phyloP scores from a whole-genome alignment of 306 rosid genomes.

The Vigna reflexopilosa region DNA sequence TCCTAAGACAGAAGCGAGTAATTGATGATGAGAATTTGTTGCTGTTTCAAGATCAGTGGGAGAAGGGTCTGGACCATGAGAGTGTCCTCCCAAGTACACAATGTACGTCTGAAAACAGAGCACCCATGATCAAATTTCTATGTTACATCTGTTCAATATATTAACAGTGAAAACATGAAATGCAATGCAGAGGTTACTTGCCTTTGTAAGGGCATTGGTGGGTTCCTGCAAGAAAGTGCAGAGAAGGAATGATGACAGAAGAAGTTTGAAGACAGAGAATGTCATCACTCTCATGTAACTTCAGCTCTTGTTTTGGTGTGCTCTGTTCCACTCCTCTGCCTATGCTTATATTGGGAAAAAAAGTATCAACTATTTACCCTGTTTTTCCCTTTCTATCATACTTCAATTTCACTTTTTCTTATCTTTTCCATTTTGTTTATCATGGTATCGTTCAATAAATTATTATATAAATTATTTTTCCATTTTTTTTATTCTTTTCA shows the following conservation, averaged over 20 bases:
- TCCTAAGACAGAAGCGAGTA: constrained; percentile 44
- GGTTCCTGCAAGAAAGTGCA: constrained; percentile 23
- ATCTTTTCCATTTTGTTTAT: too few species aligned
- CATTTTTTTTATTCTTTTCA: too few species aligned
- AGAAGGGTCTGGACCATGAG: constrained; percentile 43
- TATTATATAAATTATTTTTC: too few species aligned
- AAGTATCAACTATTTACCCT: background rate
- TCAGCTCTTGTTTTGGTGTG: background rate
- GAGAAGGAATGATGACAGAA: constrained; percentile 20
- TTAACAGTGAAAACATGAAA: background rate
- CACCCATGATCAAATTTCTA: background rate
- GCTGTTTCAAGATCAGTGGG: constrained; percentile 37
- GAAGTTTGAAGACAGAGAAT: constrained; percentile 7
- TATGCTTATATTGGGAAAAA: background rate
- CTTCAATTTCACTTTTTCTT: too few species aligned
- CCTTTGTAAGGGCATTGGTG: constrained; percentile 38
- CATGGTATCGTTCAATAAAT: too few species aligned
- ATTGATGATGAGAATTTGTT: constrained; percentile 36
- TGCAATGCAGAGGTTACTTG: background rate
- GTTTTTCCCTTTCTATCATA: too few species aligned
- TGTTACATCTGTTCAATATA: background rate
- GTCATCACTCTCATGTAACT: background rate
- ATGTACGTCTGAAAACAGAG: background rate
- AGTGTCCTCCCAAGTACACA: constrained; percentile 11
- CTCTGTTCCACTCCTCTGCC: background rate